Conservation (phyloP, 768 basidiomycete species). For the Phlebiopsis gigantea region DNA sequence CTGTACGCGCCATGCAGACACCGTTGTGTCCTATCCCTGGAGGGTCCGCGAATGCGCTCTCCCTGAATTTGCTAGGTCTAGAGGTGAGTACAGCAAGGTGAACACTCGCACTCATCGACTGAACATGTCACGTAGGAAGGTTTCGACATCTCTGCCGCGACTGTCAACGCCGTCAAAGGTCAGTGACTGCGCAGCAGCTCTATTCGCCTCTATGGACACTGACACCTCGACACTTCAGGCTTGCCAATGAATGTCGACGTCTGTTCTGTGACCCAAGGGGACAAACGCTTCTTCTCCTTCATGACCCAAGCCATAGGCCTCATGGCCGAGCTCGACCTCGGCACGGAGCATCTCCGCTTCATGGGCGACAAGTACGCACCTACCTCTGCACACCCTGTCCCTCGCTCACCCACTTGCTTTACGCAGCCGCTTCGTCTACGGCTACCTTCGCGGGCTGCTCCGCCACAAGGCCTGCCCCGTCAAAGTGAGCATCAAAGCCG, state of each 20-base stretch:
- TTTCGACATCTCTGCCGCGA: conserved; percentile 63
- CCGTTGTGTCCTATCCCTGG: conserved; percentile 79
- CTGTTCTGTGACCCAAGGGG: conserved; percentile 68
- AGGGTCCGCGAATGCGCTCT: conserved; percentile 76
- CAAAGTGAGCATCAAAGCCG: conserved; percentile 66
- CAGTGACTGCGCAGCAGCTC: not conserved
- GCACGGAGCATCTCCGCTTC: conserved; percentile 81
- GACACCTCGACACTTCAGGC: conserved; percentile 36
- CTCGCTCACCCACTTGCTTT: not conserved
- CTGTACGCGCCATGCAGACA: conserved; percentile 53
- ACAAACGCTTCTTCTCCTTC: conserved; percentile 64
- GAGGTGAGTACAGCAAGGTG: conserved; percentile 35
- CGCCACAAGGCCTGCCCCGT: conserved; percentile 61
- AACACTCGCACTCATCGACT: not conserved
- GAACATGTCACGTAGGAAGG: conserved; percentile 42
- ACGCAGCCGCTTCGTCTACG: conserved; percentile 64
- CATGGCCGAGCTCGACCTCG: conserved; percentile 81
- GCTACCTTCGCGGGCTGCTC: conserved; percentile 56
- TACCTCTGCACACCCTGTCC: not conserved
- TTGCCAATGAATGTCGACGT: conserved; percentile 70
- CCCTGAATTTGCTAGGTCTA: conserved; percentile 69
- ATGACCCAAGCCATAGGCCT: conserved; percentile 81
- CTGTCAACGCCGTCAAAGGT: conserved; percentile 82
- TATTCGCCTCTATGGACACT: not conserved
- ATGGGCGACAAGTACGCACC: conserved; percentile 51